These are phyloP conservation scores for Bonnemaisonia californica DNA, from an alignment of 31 red algal species.

Conservation along the genomic window DNA sequence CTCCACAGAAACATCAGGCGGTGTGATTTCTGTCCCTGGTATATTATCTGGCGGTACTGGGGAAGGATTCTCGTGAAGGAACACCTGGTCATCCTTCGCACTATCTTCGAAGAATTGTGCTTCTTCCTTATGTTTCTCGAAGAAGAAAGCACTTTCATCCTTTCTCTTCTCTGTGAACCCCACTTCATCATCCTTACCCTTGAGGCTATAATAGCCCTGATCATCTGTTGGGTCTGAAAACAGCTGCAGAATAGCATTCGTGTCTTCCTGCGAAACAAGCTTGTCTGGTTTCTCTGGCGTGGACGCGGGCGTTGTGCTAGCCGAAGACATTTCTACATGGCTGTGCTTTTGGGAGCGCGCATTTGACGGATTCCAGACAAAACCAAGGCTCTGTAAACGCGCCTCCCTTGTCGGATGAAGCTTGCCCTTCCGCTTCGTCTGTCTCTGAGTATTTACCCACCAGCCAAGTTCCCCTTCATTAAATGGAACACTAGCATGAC, in stretches of 20 bases:
- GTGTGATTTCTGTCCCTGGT: neutral
- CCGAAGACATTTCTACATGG: slow-evolving; percentile 31
- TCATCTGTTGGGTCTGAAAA: slow-evolving; percentile 8
- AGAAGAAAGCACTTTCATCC: neutral
- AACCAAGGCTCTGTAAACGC: slow-evolving; percentile 54
- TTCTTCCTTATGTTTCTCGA: neutral
- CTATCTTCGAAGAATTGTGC: neutral
- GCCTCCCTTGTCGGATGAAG: slow-evolving; percentile 52
- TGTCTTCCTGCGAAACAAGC: slow-evolving; percentile 10
- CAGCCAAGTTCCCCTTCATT: slow-evolving; percentile 90
- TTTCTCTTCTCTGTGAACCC: neutral
- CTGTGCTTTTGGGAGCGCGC: slow-evolving; percentile 37
- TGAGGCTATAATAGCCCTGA: slow-evolving; percentile 9
- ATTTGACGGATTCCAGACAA: slow-evolving; percentile 84
- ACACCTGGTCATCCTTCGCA: neutral
- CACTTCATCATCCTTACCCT: neutral
- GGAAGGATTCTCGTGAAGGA: neutral
- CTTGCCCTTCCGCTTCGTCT: slow-evolving; percentile 78
- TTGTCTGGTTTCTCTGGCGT: slow-evolving; percentile 47
- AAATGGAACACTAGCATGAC: slow-evolving; percentile 88
- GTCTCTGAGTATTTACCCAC: slow-evolving; percentile 87
- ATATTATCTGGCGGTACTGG: slow-evolving; percentile 10
- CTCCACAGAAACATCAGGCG: slow-evolving; percentile 1
- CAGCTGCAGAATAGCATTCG: slow-evolving; percentile 24
- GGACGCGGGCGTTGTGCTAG: slow-evolving; percentile 39